Conservation (phyloP, 345 rosid genomes). For the Corchorus capsularis region DNA sequence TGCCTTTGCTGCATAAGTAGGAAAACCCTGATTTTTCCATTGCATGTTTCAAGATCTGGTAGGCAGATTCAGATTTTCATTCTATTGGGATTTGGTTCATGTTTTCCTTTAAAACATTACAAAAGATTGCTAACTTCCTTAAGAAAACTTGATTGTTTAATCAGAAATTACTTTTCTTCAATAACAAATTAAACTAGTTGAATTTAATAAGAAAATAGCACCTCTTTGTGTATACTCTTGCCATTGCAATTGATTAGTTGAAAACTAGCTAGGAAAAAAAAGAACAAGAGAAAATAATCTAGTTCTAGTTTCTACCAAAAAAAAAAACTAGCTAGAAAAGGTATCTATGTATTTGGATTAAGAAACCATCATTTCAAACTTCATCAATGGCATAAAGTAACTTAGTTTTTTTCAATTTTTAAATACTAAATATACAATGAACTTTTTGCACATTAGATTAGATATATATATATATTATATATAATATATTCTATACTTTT, state of each 20-base stretch:
- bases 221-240: no score
- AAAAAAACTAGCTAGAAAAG: no score
- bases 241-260: no score
- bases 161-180: neutral
- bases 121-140: neutral
- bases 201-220: no score
- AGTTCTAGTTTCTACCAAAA: no score
- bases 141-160: neutral
- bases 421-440: neutral
- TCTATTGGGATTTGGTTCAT: neutral
- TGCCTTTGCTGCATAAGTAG: neutral
- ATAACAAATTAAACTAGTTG: neutral
- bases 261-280: no score
- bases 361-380: neutral
- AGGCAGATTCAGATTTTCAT: slow-evolving; percentile 17
- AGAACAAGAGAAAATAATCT: no score
- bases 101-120: neutral
- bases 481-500: neutral
- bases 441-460: neutral
- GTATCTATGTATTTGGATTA: neutral
- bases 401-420: neutral
- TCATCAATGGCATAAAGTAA: neutral
- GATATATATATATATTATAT: no score
- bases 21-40: neutral
- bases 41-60: neutral